Base-by-base conservation (phyloP, 2,329 filamentous ascomycete species). In the Cercospora sojina region DNA sequence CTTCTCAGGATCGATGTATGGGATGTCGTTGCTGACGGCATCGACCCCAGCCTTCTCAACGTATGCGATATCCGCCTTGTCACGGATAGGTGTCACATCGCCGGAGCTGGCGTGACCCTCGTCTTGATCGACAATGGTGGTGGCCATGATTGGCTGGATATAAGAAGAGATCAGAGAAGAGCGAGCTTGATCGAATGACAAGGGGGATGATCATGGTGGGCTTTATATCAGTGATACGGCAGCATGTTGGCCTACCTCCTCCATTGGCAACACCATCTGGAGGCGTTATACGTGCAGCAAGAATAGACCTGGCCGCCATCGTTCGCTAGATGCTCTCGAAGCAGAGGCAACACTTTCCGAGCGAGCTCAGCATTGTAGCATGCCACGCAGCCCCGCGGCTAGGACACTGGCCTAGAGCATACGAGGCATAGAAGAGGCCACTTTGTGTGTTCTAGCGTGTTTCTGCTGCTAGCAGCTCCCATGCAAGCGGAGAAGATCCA, bases 1-100 rank as follows among this genome's bases (percentile, higher is more conserved):
- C n/a, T 74, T 74, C 8, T 73, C 82, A 2, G 71, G 67, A 58
- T 81, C 79, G 32, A 79, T 77, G 51, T 69, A 51, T 29, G 32
- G 20, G 16, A 41, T 35, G 29, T 58, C 59, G 7, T 27, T 29
- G 12, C 31, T 53, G 2, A 18, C 20, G n/a, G 29, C 41, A 20
- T 29, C 43, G 13, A 35, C 47, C 18, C 53, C 59, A 8, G 53
- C 29, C 25, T 62, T 57, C 58, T 65, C 64, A 10, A 61, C 31
- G 13, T 61, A 55, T n/a, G 29, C 47, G 56, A 41, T 10, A 1
- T 59, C 56, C 5, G 56, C 3, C 62, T 64, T 64, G 27, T 59
- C 55, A 31, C 29, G 55, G 5, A 25, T 59, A 6, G 55, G 56
- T 38, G 62, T 59, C 16, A 59, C 55, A 59, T 64, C 38, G 41